phyloP scores from a whole-genome alignment of 495 filamentous ascomycete species.

The Terfezia boudieri region DNA sequence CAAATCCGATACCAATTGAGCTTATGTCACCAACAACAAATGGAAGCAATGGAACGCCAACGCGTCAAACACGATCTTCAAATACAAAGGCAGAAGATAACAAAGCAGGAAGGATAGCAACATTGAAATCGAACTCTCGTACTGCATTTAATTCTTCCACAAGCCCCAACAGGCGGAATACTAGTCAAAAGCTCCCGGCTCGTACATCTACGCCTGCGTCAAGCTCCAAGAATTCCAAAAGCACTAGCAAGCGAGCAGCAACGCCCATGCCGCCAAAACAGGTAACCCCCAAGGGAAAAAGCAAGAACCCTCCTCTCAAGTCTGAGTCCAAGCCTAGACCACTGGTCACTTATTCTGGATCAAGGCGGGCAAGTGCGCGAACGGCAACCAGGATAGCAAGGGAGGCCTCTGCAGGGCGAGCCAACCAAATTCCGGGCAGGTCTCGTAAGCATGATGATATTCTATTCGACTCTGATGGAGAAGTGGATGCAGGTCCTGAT shows the following conservation, averaged over 20 bases:
- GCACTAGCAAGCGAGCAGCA: not conserved
- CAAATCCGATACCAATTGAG: constrained; percentile 50
- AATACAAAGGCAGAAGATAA: constrained; percentile 9
- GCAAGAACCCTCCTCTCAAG: too few relatives aligned
- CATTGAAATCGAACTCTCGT: not conserved
- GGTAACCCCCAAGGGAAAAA: constrained; percentile 4
- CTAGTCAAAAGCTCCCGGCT: not conserved
- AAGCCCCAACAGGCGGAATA: not conserved
- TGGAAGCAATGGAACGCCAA: constrained; percentile 2
- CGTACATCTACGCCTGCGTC: not conserved
- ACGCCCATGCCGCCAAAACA: constrained; percentile 3
- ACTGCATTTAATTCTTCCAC: not conserved
- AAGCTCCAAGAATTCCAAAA: not conserved
- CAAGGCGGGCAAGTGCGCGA: constrained; percentile 8
- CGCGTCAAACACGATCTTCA: constrained; percentile 29
- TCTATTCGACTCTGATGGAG: constrained; percentile 16
- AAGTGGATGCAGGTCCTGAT: constrained; percentile 12
- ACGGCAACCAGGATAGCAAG: constrained; percentile 7
- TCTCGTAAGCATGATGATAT: not conserved
- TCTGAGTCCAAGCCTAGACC: constrained; percentile 9
- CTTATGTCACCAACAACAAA: constrained; percentile 44
- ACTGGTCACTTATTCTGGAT: constrained; percentile 5
- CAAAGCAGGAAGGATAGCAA: constrained; percentile 1
- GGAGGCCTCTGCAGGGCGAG: not conserved
- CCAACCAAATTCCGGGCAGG: not conserved